Conservation (phyloP, 352 stramenopile genomes). For the Plasmopara halstedii region DNA sequence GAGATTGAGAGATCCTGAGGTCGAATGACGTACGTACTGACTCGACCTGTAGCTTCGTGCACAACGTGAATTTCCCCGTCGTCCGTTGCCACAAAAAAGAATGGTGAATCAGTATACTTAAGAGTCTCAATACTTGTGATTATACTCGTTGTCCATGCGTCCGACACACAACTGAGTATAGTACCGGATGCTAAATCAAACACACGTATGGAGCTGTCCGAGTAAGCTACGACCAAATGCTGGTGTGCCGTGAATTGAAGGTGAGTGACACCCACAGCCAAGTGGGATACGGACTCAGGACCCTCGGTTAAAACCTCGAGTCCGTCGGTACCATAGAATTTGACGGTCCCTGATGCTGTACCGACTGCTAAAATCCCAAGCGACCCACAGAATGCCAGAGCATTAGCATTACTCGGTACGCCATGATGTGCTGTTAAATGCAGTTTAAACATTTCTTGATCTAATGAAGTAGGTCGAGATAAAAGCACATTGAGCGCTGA, state of each 20-base stretch:
- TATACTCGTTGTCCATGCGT: constrained; percentile 57
- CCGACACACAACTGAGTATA: constrained; percentile 14
- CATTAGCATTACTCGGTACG: constrained; percentile 51
- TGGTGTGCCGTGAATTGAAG: constrained; percentile 64
- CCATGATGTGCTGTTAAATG: constrained; percentile 50
- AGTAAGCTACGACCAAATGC: constrained; percentile 51
- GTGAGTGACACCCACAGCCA: constrained; percentile 38
- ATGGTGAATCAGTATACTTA: constrained; percentile 43
- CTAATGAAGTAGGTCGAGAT: constrained; percentile 29
- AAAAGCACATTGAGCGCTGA: constrained; percentile 36
- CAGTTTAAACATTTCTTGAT: constrained; percentile 39
- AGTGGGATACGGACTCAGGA: constrained; percentile 20
- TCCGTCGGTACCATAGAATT: constrained; percentile 55
- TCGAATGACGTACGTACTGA: constrained; percentile 61
- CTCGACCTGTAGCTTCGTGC: constrained; percentile 61
- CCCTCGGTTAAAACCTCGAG: constrained; percentile 55
- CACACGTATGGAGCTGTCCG: constrained; percentile 56
- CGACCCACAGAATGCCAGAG: constrained; percentile 46
- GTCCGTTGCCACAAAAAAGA: constrained; percentile 67
- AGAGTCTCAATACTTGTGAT: constrained; percentile 65
- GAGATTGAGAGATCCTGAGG: constrained; percentile 27
- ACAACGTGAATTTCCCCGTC: constrained; percentile 64
- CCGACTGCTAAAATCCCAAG: constrained; percentile 66
- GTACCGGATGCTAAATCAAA: constrained; percentile 40
- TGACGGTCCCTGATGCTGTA: constrained; percentile 50